These are phyloP conservation scores for Dysphania ambrosioides DNA, from an alignment of 148 eudicot genomes.

Conservation along the genomic window DNA sequence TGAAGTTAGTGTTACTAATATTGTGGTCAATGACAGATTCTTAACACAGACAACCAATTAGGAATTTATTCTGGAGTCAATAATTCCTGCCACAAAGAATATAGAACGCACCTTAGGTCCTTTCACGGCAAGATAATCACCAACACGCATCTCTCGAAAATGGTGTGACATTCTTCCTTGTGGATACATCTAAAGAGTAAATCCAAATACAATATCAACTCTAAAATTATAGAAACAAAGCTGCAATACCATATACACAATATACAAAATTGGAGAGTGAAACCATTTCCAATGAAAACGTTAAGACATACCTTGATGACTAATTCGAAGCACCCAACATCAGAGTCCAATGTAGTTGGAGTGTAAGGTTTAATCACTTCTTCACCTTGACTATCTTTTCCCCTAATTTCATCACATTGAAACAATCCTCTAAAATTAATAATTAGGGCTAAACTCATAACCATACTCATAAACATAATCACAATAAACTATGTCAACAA, in stretches of 20 bases:
- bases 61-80: neutral
- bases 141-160: conserved; percentile 80
- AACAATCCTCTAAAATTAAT: too few relatives aligned
- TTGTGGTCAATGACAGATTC: neutral
- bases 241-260: neutral
- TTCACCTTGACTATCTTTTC: conserved; percentile 86
- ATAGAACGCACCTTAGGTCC: conserved; percentile 79
- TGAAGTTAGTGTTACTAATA: neutral
- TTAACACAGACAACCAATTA: neutral
- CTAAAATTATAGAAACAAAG: neutral
- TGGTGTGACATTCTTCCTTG: conserved; percentile 99
- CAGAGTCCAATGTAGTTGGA: conserved; percentile 91
- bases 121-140: conserved; percentile 73
- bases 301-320: conserved; percentile 69
- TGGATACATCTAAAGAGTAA: conserved; percentile 72
- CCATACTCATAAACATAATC: neutral
- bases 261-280: neutral
- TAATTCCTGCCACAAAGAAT: neutral
- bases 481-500: neutral
- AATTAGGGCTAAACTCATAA: neutral
- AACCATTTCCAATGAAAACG: neutral
- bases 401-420: conserved; percentile 37
- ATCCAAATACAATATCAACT: neutral
- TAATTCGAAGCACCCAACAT: conserved; percentile 76
- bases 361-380: conserved; percentile 91